Conservation (phyloP, 257 asterid species). For the Gentiana dahurica region DNA sequence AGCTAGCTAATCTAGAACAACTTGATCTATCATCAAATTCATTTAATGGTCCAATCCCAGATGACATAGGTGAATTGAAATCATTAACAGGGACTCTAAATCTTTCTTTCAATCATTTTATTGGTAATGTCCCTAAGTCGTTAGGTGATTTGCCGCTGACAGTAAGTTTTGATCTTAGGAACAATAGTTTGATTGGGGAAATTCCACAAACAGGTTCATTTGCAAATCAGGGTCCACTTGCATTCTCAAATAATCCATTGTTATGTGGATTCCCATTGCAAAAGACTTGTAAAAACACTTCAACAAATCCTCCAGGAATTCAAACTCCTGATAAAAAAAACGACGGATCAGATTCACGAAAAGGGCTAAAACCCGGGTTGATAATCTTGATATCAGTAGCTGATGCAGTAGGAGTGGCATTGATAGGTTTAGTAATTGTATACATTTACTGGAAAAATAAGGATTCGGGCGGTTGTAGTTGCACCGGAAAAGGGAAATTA, state of each 20-base stretch:
- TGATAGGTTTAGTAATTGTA: slow-evolving; percentile 61
- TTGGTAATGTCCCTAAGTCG: slow-evolving; percentile 57
- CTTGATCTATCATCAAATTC: slow-evolving; percentile 65
- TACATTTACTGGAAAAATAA: slow-evolving; percentile 79
- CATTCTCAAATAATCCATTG: slow-evolving; percentile 64
- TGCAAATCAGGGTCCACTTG: slow-evolving; percentile 90
- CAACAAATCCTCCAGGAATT: slow-evolving; percentile 26
- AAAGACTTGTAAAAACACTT: slow-evolving; percentile 42
- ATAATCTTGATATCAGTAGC: slow-evolving; percentile 66
- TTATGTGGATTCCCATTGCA: slow-evolving; percentile 97
- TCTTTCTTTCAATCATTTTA: slow-evolving; percentile 65
- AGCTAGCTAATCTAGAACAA: slow-evolving; percentile 63
- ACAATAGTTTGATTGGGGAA: slow-evolving; percentile 68
- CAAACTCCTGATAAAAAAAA: slow-evolving; percentile 20
- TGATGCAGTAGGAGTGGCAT: slow-evolving; percentile 73
- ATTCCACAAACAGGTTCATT: slow-evolving; percentile 90
- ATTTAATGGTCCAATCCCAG: slow-evolving; percentile 66
- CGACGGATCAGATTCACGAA: slow-evolving; percentile 20
- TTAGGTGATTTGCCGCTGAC: slow-evolving; percentile 74
- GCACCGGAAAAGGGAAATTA: slow-evolving; percentile 76
- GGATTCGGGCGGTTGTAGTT: slow-evolving; percentile 81
- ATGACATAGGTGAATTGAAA: slow-evolving; percentile 74
- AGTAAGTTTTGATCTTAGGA: slow-evolving; percentile 81
- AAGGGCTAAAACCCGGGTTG: slow-evolving; percentile 63
- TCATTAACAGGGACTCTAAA: slow-evolving; percentile 73